phyloP scores from a whole-genome alignment of 306 rosid species.

The Gleditsia sinensis region DNA sequence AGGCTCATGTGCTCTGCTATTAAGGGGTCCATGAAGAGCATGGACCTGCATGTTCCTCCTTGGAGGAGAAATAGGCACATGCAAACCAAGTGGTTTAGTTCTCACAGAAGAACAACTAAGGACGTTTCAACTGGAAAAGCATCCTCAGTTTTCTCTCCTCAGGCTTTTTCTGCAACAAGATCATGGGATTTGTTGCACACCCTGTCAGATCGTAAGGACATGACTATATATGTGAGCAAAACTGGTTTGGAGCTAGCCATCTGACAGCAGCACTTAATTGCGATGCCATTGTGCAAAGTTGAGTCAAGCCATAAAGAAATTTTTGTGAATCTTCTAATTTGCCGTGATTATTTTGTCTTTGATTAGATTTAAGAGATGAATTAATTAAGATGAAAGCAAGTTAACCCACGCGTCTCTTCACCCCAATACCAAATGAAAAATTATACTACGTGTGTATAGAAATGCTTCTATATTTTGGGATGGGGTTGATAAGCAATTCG shows the following conservation, averaged over 20 bases:
- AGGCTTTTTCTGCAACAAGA: conserved; percentile 30
- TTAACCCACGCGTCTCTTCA: too few relatives aligned
- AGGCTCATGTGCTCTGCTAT: conserved; percentile 62
- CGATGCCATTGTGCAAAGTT: conserved; percentile 3
- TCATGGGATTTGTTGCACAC: conserved; percentile 46
- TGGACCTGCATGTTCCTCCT: conserved; percentile 62
- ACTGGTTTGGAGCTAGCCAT: conserved; percentile 49
- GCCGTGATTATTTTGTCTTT: too few relatives aligned
- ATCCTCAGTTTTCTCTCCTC: background rate
- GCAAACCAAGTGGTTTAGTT: conserved; percentile 72
- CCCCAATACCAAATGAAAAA: too few relatives aligned
- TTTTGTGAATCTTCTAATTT: too few relatives aligned
- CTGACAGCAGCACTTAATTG: conserved; percentile 54
- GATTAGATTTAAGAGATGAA: too few relatives aligned
- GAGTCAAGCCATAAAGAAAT: too few relatives aligned
- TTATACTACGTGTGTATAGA: too few relatives aligned
- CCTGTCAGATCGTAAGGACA: conserved; percentile 36
- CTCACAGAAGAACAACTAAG: conserved; percentile 67
- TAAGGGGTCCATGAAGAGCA: conserved; percentile 61
- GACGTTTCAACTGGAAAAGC: conserved; percentile 31
- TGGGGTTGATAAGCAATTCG: too few relatives aligned
- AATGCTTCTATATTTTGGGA: too few relatives aligned
- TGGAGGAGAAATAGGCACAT: conserved; percentile 80
- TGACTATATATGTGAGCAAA: conserved; percentile 30
- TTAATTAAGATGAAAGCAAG: too few relatives aligned